Evolutionary conservation across 345 rosid species (phyloP).

Genomic region (Populus alba): DNA sequence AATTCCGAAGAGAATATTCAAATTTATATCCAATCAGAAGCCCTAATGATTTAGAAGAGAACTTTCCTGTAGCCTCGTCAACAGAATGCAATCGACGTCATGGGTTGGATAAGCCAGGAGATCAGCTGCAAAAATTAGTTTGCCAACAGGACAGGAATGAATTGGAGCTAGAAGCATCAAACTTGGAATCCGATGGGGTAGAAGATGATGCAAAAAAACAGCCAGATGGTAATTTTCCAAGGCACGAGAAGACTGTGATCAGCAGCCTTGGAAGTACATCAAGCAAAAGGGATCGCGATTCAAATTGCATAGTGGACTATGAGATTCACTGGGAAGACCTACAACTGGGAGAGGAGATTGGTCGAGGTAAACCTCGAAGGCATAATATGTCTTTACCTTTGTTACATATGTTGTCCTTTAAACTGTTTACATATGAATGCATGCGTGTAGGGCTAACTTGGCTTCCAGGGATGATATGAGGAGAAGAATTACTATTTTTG

Average conservation of each 20-base stretch:
- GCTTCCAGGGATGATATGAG: background rate
- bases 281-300: constrained; percentile 44
- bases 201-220: constrained; percentile 40
- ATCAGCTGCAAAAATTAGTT: constrained; percentile 23
- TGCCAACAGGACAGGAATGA: constrained; percentile 29
- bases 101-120: constrained; percentile 26
- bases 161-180: constrained; percentile 34
- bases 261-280: constrained; percentile 47
- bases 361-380: constrained; percentile 54
- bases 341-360: constrained; percentile 65
- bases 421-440: background rate
- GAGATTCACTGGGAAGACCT: constrained; percentile 80
- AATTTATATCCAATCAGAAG: constrained; percentile 23
- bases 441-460: background rate
- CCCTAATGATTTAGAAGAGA: constrained; percentile 29
- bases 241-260: constrained; percentile 34
- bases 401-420: background rate
- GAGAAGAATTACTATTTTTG: background rate
- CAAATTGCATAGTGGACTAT: constrained; percentile 36
- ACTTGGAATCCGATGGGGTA: constrained; percentile 24
- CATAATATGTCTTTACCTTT: background rate
- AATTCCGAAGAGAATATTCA: constrained; percentile 15
- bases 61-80: constrained; percentile 20
- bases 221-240: constrained; percentile 27
- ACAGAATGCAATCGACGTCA: constrained; percentile 29